phyloP scores from a whole-genome alignment of 768 basidiomycete genomes.

The Auriscalpium microsporum region DNA sequence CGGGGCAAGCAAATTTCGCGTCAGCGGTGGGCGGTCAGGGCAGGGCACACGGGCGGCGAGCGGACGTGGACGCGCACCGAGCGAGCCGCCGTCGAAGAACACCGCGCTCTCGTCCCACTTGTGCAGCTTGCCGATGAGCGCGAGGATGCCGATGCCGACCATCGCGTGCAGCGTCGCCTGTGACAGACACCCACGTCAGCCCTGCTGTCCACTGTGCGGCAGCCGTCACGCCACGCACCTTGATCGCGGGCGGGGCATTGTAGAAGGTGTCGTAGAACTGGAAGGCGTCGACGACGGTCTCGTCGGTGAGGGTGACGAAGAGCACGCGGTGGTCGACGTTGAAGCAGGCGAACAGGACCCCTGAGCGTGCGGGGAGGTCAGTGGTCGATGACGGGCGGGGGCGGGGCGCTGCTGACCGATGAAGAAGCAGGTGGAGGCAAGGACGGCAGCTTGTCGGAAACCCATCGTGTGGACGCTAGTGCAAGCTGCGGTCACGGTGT shows the following conservation, averaged over 20 bases:
- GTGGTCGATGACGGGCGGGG: not conserved
- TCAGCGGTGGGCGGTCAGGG: not conserved
- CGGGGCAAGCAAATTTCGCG: no score
- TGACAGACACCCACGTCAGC: not conserved
- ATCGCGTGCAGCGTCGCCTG: constrained; percentile 85
- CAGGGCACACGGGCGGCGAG: not conserved
- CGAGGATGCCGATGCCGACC: constrained; percentile 67
- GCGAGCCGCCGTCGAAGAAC: constrained; percentile 86
- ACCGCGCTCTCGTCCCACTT: constrained; percentile 89
- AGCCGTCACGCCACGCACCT: constrained; percentile 41
- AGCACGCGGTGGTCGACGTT: constrained; percentile 84
- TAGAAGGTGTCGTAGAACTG: constrained; percentile 91
- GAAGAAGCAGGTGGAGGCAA: constrained; percentile 84
- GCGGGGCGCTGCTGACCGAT: constrained; percentile 46
- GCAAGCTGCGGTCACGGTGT: not conserved
- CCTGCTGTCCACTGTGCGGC: not conserved
- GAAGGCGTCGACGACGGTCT: constrained; percentile 66
- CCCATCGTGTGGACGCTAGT: constrained; percentile 47
- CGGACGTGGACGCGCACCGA: no score
- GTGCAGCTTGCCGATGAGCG: constrained; percentile 71
- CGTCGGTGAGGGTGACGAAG: constrained; percentile 57
- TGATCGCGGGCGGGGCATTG: constrained; percentile 88
- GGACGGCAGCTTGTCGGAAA: constrained; percentile 83
- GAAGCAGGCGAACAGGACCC: constrained; percentile 76
- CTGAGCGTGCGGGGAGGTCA: constrained; percentile 27